These are phyloP conservation scores for Aspergillaceae sp. DNA, from an alignment of 2,329 filamentous ascomycete species.

Conservation along the genomic window DNA sequence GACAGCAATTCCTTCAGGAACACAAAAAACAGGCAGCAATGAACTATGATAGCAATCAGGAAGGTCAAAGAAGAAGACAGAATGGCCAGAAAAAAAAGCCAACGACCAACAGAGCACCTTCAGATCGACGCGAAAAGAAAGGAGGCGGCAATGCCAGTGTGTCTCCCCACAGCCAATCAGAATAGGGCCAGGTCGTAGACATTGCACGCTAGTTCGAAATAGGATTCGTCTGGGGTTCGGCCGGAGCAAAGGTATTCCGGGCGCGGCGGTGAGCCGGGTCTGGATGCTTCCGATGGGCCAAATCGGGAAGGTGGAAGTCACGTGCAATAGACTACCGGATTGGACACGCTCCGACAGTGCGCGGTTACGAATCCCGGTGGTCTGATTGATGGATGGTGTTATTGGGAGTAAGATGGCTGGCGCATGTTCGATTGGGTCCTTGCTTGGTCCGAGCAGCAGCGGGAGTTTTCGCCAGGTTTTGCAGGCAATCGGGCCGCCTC, in stretches of 20 bases:
- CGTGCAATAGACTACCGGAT: constrained; percentile 1
- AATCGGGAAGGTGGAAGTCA: constrained; percentile 4
- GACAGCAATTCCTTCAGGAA: too few species aligned
- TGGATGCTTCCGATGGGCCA: neutral
- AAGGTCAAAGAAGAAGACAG: constrained; percentile 6
- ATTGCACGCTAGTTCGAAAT: constrained; percentile 6
- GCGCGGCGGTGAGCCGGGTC: constrained; percentile 3
- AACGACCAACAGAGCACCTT: neutral
- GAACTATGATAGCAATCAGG: neutral
- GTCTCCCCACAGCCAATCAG: constrained; percentile 12
- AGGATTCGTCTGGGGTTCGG: constrained; percentile 7
- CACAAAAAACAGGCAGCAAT: too few species aligned
- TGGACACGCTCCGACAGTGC: neutral
- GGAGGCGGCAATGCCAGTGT: constrained; percentile 11
- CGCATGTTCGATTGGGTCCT: too few species aligned
- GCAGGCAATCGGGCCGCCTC: too few species aligned
- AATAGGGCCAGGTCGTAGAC: too few species aligned
- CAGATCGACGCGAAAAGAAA: constrained; percentile 9
- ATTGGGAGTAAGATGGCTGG: too few species aligned
- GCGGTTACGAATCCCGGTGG: too few species aligned
- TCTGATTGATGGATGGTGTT: too few species aligned
- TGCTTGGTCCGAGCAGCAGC: too few species aligned
- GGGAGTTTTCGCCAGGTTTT: too few species aligned
- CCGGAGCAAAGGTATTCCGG: constrained; percentile 3
- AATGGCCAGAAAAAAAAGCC: constrained; percentile 1